Conservation (phyloP, 345 rosid genomes). For the Theobroma cacao region DNA sequence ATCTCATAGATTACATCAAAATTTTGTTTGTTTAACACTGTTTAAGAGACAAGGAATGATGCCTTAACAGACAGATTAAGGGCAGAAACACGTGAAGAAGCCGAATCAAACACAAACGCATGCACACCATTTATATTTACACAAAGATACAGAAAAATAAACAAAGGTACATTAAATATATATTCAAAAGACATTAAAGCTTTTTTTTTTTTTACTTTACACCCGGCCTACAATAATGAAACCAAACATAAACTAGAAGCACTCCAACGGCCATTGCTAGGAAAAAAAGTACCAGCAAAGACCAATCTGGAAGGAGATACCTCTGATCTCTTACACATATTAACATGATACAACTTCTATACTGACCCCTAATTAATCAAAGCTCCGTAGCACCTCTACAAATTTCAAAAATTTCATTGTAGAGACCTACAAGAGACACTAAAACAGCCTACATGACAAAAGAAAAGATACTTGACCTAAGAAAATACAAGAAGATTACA, state of each 20-base stretch:
- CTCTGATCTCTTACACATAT: conserved; percentile 17
- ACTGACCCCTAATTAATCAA: conserved; percentile 17
- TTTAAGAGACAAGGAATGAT: neutral
- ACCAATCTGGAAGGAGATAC: conserved; percentile 19
- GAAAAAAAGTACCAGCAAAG: conserved; percentile 27
- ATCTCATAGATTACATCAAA: neutral
- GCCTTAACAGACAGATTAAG: neutral
- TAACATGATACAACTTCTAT: conserved; percentile 11
- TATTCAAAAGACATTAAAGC: neutral
- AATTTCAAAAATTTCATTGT: conserved; percentile 54
- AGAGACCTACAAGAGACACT: conserved; percentile 32
- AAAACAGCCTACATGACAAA: conserved; percentile 11
- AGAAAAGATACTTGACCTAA: neutral
- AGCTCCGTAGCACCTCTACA: conserved; percentile 38
- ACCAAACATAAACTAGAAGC: neutral
- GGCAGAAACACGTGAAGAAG: neutral
- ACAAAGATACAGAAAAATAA: neutral
- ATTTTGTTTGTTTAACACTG: neutral
- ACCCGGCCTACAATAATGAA: neutral
- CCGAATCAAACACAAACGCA: conserved; percentile 2
- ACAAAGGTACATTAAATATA: neutral
- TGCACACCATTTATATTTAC: neutral
- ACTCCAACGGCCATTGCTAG: conserved; percentile 11
- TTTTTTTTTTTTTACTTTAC: neutral
- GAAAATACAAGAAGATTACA: conserved; percentile 11